These are phyloP conservation scores for Gnomoniopsis sp. DNA, from an alignment of 2,329 filamentous ascomycete genomes.

Conservation along the genomic window DNA sequence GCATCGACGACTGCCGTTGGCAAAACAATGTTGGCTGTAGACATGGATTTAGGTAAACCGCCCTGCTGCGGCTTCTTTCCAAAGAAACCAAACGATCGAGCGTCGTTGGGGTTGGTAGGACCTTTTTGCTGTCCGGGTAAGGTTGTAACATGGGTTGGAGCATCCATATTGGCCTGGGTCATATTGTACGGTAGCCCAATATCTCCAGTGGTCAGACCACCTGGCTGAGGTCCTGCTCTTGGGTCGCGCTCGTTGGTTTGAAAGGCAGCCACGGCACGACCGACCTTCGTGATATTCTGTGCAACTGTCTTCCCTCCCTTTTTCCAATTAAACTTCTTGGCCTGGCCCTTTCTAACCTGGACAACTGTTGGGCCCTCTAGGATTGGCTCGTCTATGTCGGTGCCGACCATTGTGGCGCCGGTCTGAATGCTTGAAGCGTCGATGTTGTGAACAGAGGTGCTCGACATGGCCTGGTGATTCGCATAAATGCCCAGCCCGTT, in stretches of 20 bases:
- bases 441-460: slow-evolving; percentile 45
- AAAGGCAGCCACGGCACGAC: slow-evolving; percentile 80
- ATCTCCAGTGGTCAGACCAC: slow-evolving; percentile 56
- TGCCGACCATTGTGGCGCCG: slow-evolving; percentile 55
- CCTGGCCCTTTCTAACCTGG: slow-evolving; percentile 89
- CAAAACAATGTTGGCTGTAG: slow-evolving; percentile 37
- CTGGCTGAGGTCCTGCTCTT: slow-evolving; percentile 34
- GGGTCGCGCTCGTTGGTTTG: slow-evolving; percentile 30
- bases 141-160: slow-evolving; percentile 31
- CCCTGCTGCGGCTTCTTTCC: slow-evolving; percentile 40
- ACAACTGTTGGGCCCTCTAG: slow-evolving; percentile 86
- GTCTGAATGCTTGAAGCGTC: slow-evolving; percentile 54
- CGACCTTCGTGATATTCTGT: slow-evolving; percentile 91
- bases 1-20: slow-evolving; percentile 42
- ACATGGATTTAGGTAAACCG: slow-evolving; percentile 51
- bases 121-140: slow-evolving; percentile 22
- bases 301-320: slow-evolving; percentile 91
- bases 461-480: slow-evolving; percentile 44
- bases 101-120: slow-evolving; percentile 29
- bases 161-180: slow-evolving; percentile 55
- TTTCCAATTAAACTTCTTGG: slow-evolving; percentile 99
- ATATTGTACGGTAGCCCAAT: slow-evolving; percentile 71
- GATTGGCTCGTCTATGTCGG: slow-evolving; percentile 64
- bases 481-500: slow-evolving; percentile 59
- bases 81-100: slow-evolving; percentile 72